These are phyloP conservation scores for Aspergillus glaucus DNA, from an alignment of 2,329 filamentous ascomycete species.

Conservation along the genomic window DNA sequence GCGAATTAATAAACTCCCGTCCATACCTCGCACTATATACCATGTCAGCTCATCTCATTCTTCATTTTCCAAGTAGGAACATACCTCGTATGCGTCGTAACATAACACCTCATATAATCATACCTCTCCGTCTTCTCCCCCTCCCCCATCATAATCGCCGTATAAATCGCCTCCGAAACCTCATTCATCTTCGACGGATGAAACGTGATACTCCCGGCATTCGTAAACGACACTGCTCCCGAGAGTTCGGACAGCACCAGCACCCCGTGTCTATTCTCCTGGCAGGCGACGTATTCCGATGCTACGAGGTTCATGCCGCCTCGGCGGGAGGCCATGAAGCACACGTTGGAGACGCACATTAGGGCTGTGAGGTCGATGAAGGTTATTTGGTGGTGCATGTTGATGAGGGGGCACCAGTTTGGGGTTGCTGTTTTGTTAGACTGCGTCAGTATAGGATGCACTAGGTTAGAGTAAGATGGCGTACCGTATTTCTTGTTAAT, in stretches of 20 bases:
- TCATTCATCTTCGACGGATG: constrained; percentile 94
- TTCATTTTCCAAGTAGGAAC: constrained; percentile 4
- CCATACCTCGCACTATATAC: constrained; percentile 4
- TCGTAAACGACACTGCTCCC: constrained; percentile 74
- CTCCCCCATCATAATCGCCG: constrained; percentile 78
- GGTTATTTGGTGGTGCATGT: constrained; percentile 81
- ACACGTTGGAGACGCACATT: constrained; percentile 83
- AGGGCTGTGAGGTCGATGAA: constrained; percentile 87
- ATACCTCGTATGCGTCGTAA: constrained; percentile 78
- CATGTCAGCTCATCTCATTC: not conserved
- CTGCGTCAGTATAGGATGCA: not conserved
- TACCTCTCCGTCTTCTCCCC: constrained; percentile 74
- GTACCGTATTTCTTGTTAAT: constrained; percentile 81
- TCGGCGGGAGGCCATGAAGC: constrained; percentile 77
- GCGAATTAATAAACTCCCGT: constrained; percentile 2
- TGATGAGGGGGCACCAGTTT: constrained; percentile 91
- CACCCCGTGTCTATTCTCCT: constrained; percentile 75
- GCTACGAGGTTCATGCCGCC: constrained; percentile 98
- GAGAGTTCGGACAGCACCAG: constrained; percentile 91
- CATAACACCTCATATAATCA: constrained; percentile 76
- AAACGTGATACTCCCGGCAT: constrained; percentile 73
- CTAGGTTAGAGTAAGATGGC: too few relatives aligned
- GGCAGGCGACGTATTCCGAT: constrained; percentile 90
- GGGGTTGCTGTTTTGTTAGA: constrained; percentile 54
- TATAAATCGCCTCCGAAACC: constrained; percentile 75